phyloP scores from a whole-genome alignment of 139 green algal species.

The Chloropicon primus region DNA sequence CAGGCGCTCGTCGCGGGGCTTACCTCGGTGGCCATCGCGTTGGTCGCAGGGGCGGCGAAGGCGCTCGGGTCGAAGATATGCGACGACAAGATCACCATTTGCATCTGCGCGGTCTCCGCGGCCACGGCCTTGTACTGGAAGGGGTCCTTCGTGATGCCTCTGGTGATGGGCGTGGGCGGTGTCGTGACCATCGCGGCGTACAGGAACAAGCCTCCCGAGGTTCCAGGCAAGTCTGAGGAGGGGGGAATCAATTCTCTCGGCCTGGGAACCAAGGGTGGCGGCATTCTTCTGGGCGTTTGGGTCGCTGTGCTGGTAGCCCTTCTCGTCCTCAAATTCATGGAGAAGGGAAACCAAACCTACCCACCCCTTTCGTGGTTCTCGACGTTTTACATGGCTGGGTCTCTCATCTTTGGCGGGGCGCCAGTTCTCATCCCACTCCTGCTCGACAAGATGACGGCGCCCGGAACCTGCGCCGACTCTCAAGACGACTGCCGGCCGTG shows the following conservation, averaged over 20 bases:
- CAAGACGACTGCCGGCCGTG: slow-evolving; percentile 39
- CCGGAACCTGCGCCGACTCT: background rate
- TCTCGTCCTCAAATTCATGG: background rate
- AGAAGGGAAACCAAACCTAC: background rate
- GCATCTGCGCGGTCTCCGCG: background rate
- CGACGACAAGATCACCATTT: background rate
- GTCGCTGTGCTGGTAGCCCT: background rate
- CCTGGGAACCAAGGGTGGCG: background rate
- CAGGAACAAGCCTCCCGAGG: background rate
- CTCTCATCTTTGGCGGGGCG: slow-evolving; percentile 85
- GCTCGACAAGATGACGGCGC: slow-evolving; percentile 27
- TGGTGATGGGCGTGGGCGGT: background rate
- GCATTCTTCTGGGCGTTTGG: background rate
- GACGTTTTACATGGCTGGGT: slow-evolving; percentile 73
- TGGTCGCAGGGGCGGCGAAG: slow-evolving; percentile 66
- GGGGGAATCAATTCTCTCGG: background rate
- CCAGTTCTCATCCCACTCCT: slow-evolving; percentile 88
- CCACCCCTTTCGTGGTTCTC: slow-evolving; percentile 32
- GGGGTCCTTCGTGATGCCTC: background rate
- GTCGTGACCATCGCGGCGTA: background rate
- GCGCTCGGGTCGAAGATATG: slow-evolving; percentile 56
- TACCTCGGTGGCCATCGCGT: slow-evolving; percentile 54
- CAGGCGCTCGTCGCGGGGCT: slow-evolving; percentile 36
- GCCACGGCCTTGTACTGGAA: background rate
- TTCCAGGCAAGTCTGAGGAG: background rate